Evolutionary conservation across 345 rosid species (phyloP).

Genomic region (Draba incana): DNA sequence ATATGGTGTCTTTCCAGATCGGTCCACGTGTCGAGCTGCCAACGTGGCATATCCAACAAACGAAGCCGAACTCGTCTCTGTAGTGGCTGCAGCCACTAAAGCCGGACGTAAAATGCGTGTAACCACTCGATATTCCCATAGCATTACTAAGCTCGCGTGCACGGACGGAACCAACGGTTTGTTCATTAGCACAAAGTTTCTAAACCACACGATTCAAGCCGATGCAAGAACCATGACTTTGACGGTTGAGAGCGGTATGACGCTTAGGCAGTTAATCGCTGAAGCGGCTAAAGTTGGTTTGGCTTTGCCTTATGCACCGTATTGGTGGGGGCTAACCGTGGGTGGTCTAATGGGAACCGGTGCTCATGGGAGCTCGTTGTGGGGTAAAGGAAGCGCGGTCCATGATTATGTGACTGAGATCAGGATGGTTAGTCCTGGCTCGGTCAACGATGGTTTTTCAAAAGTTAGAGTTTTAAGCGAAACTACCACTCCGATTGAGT

Average conservation of each 20-base stretch:
- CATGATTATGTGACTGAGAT: slow-evolving; percentile 68
- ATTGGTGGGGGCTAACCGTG: slow-evolving; percentile 87
- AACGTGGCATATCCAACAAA: slow-evolving; percentile 59
- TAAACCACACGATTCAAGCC: slow-evolving; percentile 41
- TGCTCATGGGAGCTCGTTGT: slow-evolving; percentile 84
- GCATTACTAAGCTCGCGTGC: slow-evolving; percentile 76
- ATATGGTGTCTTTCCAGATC: slow-evolving; percentile 73
- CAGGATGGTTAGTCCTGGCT: slow-evolving; percentile 62
- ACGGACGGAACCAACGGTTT: slow-evolving; percentile 61
- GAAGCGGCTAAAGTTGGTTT: slow-evolving; percentile 64
- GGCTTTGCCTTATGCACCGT: slow-evolving; percentile 80
- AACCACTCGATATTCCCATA: slow-evolving; percentile 68
- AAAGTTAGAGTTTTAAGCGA: slow-evolving; percentile 50
- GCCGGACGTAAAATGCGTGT: slow-evolving; percentile 65
- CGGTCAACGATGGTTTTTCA: slow-evolving; percentile 50
- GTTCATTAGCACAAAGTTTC: slow-evolving; percentile 69
- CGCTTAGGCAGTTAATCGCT: slow-evolving; percentile 61
- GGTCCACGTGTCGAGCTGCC: slow-evolving; percentile 63
- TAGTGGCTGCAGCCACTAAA: slow-evolving; percentile 57
- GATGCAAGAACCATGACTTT: slow-evolving; percentile 52
- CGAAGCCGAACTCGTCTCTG: slow-evolving; percentile 57
- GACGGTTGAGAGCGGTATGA: slow-evolving; percentile 70
- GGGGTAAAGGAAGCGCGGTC: slow-evolving; percentile 76
- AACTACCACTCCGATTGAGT: slow-evolving; percentile 38
- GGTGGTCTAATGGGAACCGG: slow-evolving; percentile 84